phyloP scores from a whole-genome alignment of 116 monocot genomes.

The Trichopus zeylanicus region DNA sequence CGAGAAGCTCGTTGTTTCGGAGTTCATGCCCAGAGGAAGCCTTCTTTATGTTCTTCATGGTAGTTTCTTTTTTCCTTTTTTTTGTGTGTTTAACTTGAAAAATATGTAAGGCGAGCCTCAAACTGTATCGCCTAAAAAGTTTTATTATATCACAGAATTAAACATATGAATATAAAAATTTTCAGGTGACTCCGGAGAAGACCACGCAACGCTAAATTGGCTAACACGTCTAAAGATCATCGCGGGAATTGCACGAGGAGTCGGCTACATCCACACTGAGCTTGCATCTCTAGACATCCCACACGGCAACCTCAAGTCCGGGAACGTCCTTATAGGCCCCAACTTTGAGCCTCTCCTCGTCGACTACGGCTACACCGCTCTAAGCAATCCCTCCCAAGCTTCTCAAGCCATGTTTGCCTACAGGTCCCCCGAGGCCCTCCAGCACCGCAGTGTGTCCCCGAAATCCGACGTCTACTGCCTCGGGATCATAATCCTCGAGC shows the following conservation, averaged over 20 bases:
- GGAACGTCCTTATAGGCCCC: slow-evolving; percentile 57
- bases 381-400: slow-evolving; percentile 40
- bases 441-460: slow-evolving; percentile 21
- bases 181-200: slow-evolving; percentile 21
- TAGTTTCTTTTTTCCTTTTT: background rate
- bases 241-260: slow-evolving; percentile 43
- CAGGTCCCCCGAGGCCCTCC: slow-evolving; percentile 54
- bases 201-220: slow-evolving; percentile 61
- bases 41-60: slow-evolving; percentile 47
- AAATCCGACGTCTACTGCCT: slow-evolving; percentile 90
- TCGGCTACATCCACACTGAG: slow-evolving; percentile 57
- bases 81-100: too few relatives aligned
- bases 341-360: slow-evolving; percentile 62
- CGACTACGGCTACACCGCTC: slow-evolving; percentile 63
- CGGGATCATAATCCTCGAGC: slow-evolving; percentile 77
- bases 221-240: slow-evolving; percentile 52
- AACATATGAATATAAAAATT: background rate
- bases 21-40: slow-evolving; percentile 46
- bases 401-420: slow-evolving; percentile 38
- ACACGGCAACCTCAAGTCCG: slow-evolving; percentile 86
- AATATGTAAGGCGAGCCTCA: too few relatives aligned
- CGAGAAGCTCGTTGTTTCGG: slow-evolving; percentile 55
- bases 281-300: slow-evolving; percentile 33
- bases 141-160: background rate
- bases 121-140: too few relatives aligned